A percentile compares a stretch with the other conserved stretches of the same genome.
Conservation (phyloP, 2,329 filamentous ascomycete species). For the Fusarium aywerte region DNA sequence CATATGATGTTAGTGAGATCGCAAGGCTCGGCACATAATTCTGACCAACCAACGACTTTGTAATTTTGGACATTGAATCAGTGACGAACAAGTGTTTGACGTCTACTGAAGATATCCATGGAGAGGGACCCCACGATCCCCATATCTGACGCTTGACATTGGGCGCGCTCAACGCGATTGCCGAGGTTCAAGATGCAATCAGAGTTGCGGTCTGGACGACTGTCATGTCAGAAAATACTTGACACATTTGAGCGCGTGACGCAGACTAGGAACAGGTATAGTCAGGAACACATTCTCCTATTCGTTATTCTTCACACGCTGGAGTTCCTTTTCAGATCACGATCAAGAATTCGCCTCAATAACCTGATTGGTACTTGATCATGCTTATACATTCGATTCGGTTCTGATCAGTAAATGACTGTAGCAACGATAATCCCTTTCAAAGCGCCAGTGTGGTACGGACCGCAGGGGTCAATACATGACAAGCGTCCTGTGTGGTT, state of each 20-base stretch:
- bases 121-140: background rate
- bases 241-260: conserved; percentile 18
- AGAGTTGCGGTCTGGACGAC: background rate
- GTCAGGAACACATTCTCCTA: conserved; percentile 23
- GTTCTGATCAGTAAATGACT: background rate
- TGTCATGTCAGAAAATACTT: background rate
- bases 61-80: conserved; percentile 2
- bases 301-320: background rate
- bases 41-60: conserved; percentile 11
- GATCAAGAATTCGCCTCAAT: background rate
- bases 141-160: background rate
- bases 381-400: conserved; percentile 2
- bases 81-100: conserved; percentile 1
- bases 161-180: background rate
- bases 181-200: background rate
- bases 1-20: conserved; percentile 29
- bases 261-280: conserved; percentile 31
- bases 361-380: background rate
- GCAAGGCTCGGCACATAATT: conserved; percentile 27
- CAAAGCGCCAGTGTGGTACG: background rate
- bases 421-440: background rate
- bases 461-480: conserved; percentile 4
- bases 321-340: background rate
- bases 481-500: conserved; percentile 1
- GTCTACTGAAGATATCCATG: conserved; percentile 3